phyloP scores from a whole-genome alignment of 1,139 yeast genomes.

The Blastobotrys proliferans region DNA sequence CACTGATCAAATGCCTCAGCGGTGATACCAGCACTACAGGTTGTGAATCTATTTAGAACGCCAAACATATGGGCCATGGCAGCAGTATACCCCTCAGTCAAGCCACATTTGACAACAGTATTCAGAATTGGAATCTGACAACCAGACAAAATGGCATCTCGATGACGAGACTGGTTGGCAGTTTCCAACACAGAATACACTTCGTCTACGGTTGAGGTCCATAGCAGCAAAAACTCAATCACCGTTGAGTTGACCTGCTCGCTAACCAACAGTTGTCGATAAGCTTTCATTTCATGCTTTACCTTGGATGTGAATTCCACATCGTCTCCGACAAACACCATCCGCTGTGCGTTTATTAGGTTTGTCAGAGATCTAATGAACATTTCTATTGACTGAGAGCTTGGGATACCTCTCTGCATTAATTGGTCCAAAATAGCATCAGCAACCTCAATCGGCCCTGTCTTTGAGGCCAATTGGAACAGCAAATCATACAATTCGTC shows the following conservation, averaged over 20 bases:
- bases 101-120: conserved; percentile 23
- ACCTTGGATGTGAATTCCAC: conserved; percentile 24
- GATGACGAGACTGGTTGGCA: conserved; percentile 24
- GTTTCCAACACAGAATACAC: conserved; percentile 28
- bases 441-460: conserved; percentile 29
- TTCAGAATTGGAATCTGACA: conserved; percentile 30
- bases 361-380: conserved; percentile 25
- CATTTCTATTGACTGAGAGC: conserved; percentile 26
- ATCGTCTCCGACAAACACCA: conserved; percentile 21
- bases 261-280: conserved; percentile 22
- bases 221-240: conserved; percentile 28
- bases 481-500: conserved; percentile 25
- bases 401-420: conserved; percentile 17
- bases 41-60: conserved; percentile 27
- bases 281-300: conserved; percentile 21
- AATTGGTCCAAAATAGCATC: conserved; percentile 21
- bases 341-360: conserved; percentile 24
- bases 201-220: conserved; percentile 28
- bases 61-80: conserved; percentile 35
- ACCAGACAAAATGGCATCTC: conserved; percentile 23
- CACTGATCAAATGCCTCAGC: conserved; percentile 29
- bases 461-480: conserved; percentile 28
- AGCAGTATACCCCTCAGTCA: conserved; percentile 14
- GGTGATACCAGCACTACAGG: conserved; percentile 23
- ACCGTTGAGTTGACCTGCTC: conserved; percentile 26